These are phyloP conservation scores for Exophiala oligosperma DNA, from an alignment of 2,329 filamentous ascomycete species.

Conservation along the genomic window DNA sequence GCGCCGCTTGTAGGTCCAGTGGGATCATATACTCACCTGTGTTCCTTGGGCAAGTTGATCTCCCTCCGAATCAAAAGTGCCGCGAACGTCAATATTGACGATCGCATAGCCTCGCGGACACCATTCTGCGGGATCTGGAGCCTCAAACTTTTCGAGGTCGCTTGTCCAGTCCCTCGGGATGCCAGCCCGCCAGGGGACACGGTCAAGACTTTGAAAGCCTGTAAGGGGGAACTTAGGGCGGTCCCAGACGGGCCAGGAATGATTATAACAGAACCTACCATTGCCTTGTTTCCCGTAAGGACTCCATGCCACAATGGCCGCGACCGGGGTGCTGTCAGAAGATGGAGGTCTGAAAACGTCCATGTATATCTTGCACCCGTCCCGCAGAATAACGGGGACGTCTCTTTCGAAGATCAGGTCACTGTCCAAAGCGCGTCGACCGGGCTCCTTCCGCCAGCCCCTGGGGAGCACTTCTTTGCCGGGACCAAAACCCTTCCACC, in stretches of 20 bases:
- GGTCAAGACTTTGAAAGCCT: constrained; percentile 17
- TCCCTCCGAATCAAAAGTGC: neutral
- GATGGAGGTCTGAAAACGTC: constrained; percentile 32
- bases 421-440: constrained; percentile 14
- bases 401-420: constrained; percentile 31
- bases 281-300: constrained; percentile 34
- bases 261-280: constrained; percentile 11
- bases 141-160: constrained; percentile 11
- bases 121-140: no score
- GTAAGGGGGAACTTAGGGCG: constrained; percentile 14
- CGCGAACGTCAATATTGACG: neutral
- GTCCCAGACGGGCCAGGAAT: constrained; percentile 10
- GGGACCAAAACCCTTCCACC: constrained; percentile 23
- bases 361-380: constrained; percentile 29
- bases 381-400: constrained; percentile 29
- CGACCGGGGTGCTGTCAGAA: constrained; percentile 20
- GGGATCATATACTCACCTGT: constrained; percentile 2
- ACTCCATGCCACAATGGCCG: constrained; percentile 34
- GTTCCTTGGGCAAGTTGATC: neutral
- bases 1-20: neutral
- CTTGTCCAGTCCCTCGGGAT: constrained; percentile 14
- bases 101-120: no score
- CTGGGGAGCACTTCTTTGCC: constrained; percentile 19
- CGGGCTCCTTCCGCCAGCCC: constrained; percentile 24
- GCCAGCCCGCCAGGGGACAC: constrained; percentile 17